Evolutionary conservation across 106 monocot genomes (phyloP), one percentile per base, ranked within the genome.

Genomic region (Dendrobium nobile): DNA sequence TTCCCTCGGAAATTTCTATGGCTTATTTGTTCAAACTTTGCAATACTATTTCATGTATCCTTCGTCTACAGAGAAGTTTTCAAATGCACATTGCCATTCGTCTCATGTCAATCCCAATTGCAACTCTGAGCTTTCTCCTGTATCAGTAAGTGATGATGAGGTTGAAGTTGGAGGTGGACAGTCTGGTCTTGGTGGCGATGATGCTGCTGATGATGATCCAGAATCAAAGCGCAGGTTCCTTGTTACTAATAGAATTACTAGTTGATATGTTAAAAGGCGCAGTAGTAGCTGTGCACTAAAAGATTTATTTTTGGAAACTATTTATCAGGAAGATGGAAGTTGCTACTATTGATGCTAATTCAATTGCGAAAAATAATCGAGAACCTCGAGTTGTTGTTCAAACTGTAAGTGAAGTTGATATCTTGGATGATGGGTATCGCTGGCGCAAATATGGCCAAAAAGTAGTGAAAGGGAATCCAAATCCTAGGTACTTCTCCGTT

Each of bases 401-500:
- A 92, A 98, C 97, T 75, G 79, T 98, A 47, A 98, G 97, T 88
- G 97, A 98, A 79, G 97, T 98, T 77, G 97, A 98, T 78, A 92
- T 98, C 84, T 83, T 98, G 85, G 97, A 98, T 82, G 97, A 98
- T 87, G 97, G 97, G 75, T 98, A 98, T 72, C 94, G 97, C 48
- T 98, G 97, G 97, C 90, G 97, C 55, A 98, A 98, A 80, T 98
- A 98, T 86, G 97, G 97, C 26, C 97, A 98, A 83, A 98, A 98
- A 84, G 97, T 98, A 76, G 97, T 98, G 47, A 98, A 92, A 89
- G 97, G 97, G 51, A 97, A 97, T 85, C 96, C 96, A 33, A 97
- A 97, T 81, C 96, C 96, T 42, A 90, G 96, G 96, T 97, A 77
- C 45, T 72, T 59, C 15, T 77, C 24, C 47, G n/a, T 55, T 72